Evolutionary conservation across 1,284 basidiomycete species (phyloP).

Genomic region (Mrakiaceae sp.): DNA sequence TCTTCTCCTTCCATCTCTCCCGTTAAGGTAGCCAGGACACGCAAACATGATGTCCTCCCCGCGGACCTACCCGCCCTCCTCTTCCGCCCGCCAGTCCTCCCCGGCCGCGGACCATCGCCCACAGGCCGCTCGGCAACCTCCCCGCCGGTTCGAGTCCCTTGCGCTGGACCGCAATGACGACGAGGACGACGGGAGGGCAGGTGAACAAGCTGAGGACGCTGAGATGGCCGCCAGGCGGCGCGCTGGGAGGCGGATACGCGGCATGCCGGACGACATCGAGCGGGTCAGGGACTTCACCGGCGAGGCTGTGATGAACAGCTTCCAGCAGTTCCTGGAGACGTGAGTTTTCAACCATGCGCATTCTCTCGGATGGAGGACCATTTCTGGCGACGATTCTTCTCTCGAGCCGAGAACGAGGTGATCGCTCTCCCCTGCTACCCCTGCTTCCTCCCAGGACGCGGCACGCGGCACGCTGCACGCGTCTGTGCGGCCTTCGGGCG

Average conservation of each 20-base stretch:
- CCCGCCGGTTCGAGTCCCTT: not conserved
- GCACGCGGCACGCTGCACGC: too few species aligned
- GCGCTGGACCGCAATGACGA: not conserved
- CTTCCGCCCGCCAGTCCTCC: slow-evolving; percentile 1
- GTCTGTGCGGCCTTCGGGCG: not conserved
- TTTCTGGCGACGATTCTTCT: not conserved
- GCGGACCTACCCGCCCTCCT: slow-evolving; percentile 1
- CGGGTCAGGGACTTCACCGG: slow-evolving; percentile 84
- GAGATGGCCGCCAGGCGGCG: not conserved
- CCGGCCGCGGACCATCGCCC: not conserved
- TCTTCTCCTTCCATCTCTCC: not conserved
- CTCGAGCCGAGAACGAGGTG: not conserved
- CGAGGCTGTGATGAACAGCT: slow-evolving; percentile 81
- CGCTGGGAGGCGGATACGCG: not conserved
- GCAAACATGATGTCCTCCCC: slow-evolving; percentile 2
- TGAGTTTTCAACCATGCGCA: slow-evolving; percentile 37
- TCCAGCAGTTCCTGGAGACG: slow-evolving; percentile 82
- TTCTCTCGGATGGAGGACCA: slow-evolving; percentile 11
- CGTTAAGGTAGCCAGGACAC: not conserved
- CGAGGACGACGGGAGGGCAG: not conserved
- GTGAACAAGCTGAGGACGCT: slow-evolving; percentile 1
- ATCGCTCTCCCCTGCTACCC: too few species aligned
- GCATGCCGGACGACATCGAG: slow-evolving; percentile 52
- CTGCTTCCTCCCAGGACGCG: too few species aligned
- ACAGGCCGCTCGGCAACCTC: not conserved